Conservation (phyloP, 306 rosid species). For the Casuarina equisetifolia region DNA sequence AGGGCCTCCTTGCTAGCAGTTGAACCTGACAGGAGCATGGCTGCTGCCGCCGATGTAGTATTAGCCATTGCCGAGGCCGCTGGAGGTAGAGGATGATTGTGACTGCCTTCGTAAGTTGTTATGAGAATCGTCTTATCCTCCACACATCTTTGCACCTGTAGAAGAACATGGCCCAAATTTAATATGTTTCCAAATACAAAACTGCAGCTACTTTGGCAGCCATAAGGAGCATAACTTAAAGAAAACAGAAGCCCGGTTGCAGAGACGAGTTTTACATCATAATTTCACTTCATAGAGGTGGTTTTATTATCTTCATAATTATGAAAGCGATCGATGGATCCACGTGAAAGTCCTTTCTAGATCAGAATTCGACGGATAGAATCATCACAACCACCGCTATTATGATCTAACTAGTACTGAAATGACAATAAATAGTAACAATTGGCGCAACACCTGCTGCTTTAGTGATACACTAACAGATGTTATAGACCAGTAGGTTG, state of each 20-base stretch:
- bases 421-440: no score
- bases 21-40: slow-evolving; percentile 47
- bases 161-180: neutral
- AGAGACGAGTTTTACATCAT: no score
- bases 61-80: slow-evolving; percentile 50
- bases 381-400: neutral
- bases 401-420: no score
- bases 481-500: no score
- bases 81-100: slow-evolving; percentile 63
- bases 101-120: slow-evolving; percentile 69
- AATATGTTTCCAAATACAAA: no score
- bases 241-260: no score
- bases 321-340: neutral
- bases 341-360: neutral
- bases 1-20: slow-evolving; percentile 27
- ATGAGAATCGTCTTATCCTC: slow-evolving; percentile 48
- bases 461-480: no score
- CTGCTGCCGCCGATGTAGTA: slow-evolving; percentile 55
- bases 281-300: neutral
- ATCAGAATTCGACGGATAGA: neutral
- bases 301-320: neutral
- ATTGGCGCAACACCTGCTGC: no score
- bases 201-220: no score
- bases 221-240: no score
- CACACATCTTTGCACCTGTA: slow-evolving; percentile 65